These are phyloP conservation scores for Candida nemodendra DNA, from an alignment of 805 yeast genomes.

Conservation along the genomic window DNA sequence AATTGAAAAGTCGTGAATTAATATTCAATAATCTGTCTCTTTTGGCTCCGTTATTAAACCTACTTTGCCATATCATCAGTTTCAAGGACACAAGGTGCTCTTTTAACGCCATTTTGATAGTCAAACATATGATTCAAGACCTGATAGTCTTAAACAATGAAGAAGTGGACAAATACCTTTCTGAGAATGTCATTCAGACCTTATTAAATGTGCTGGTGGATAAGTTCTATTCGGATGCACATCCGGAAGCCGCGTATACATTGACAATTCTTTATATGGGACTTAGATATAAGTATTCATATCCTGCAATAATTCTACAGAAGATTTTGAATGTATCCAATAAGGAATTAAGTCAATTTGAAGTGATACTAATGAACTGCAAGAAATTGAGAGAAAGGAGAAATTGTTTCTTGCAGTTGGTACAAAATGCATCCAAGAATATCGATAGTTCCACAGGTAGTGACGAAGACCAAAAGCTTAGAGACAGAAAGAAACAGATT, in stretches of 20 bases:
- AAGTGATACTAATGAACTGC: conserved; percentile 59
- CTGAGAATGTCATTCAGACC: conserved; percentile 67
- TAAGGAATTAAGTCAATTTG: conserved; percentile 62
- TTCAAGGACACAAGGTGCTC: conserved; percentile 92
- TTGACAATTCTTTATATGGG: conserved; percentile 77
- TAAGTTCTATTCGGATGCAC: conserved; percentile 80
- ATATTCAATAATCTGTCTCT: conserved; percentile 63
- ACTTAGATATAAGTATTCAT: conserved; percentile 63
- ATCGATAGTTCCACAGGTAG: conserved; percentile 19
- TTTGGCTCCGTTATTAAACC: conserved; percentile 73
- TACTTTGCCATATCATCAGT: conserved; percentile 72
- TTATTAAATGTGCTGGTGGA: conserved; percentile 67
- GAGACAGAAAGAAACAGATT: conserved; percentile 50
- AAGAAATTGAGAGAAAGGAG: conserved; percentile 76
- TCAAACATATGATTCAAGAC: conserved; percentile 70
- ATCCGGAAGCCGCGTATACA: conserved; percentile 88
- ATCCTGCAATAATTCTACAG: conserved; percentile 62
- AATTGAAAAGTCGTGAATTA: conserved; percentile 61
- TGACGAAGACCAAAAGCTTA: conserved; percentile 38
- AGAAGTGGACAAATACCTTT: conserved; percentile 69
- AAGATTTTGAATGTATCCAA: conserved; percentile 50
- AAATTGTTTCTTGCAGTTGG: conserved; percentile 71
- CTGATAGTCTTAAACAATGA: conserved; percentile 62
- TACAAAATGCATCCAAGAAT: conserved; percentile 52
- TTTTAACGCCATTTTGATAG: conserved; percentile 80